Evolutionary conservation across 2,329 filamentous ascomycete species (phyloP), one percentile per base, ranked within the genome.

Genomic region (Colletotrichum sp.): DNA sequence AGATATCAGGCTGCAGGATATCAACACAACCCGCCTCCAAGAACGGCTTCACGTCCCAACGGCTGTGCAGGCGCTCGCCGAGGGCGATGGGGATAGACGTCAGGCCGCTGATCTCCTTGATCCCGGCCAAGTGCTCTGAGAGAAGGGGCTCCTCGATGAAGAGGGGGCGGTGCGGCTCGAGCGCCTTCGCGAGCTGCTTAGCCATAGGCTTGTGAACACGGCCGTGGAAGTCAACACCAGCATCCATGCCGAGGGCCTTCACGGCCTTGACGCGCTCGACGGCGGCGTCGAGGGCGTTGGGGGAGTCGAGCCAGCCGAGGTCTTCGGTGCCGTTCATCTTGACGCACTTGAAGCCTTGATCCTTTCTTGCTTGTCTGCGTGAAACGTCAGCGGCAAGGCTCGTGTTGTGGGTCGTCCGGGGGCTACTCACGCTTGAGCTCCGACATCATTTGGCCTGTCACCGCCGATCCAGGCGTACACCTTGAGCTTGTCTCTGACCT

Each of bases 241-340:
- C 94, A 72, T 96, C 94, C 79, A 96, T 89, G 2, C 94, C 94
- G 0, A 95, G 84, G 0, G 88, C 87, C 81, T 94, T 95, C 12
- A 96, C 94, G 0, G 90, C 87, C 78, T 93, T 92, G 15, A 96
- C 86, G 3, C 94, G 89, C 74, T 94, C 90, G 4, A 95, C 91
- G 61, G 90, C 92, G 7, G 89, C 86, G 61, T 93, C 88, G 0
- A 96, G 87, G 0, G 88, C 88, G 0, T 88, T 86, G 0, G 94
- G 94, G 1, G 93, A 93, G 83, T 96, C 95, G 0, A 96, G 87
- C 94, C 94, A 96, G 78, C 91, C 92, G 2, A 95, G 84, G 77
- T 95, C 94, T 80, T 94, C 93, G 0, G 94, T 96, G 8, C 90
- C 94, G 81, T 96, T 95, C 94, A 96, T 96, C 82, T 96, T 96